Conservation (phyloP, 2,329 filamentous ascomycete genomes). For the Fusarium subglutinans region DNA sequence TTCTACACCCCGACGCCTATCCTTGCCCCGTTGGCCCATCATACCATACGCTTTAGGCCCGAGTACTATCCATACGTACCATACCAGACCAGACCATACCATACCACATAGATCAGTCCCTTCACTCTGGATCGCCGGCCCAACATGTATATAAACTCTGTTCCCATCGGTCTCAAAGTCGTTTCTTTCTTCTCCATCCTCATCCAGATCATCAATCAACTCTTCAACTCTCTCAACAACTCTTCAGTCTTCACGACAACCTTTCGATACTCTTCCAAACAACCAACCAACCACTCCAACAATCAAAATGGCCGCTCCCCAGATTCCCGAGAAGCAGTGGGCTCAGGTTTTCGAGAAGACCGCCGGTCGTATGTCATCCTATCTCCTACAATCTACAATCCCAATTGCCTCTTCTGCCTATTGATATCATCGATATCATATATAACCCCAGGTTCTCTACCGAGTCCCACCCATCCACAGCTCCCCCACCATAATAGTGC, state of each 20-base stretch:
- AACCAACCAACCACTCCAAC: constrained; percentile 21
- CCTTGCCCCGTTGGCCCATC: constrained; percentile 40
- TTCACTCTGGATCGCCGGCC: constrained; percentile 32
- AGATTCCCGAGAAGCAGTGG: constrained; percentile 86
- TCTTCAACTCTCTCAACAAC: constrained; percentile 33
- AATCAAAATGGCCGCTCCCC: constrained; percentile 43
- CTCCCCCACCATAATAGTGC: constrained; percentile 18
- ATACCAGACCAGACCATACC: not conserved
- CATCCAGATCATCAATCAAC: constrained; percentile 42
- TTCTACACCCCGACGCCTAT: constrained; percentile 33
- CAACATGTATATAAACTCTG: constrained; percentile 44
- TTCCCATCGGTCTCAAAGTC: constrained; percentile 34
- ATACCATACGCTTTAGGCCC: constrained; percentile 42
- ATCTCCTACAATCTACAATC: not conserved
- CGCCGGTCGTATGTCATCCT: constrained; percentile 68
- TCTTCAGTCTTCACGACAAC: constrained; percentile 36
- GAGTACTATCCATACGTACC: constrained; percentile 32
- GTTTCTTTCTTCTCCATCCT: constrained; percentile 39
- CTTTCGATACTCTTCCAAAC: constrained; percentile 33
- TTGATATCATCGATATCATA: constrained; percentile 24
- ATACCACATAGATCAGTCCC: constrained; percentile 21
- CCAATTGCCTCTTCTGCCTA: constrained; percentile 6
- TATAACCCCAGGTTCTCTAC: not conserved
- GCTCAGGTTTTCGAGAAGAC: constrained; percentile 88
- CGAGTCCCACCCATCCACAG: constrained; percentile 26